Percentiles rank a stretch among this genome's conserved stretches.
These are phyloP conservation scores for Thozetella sp. DNA, from an alignment of 495 filamentous ascomycete species.

Conservation along the genomic window DNA sequence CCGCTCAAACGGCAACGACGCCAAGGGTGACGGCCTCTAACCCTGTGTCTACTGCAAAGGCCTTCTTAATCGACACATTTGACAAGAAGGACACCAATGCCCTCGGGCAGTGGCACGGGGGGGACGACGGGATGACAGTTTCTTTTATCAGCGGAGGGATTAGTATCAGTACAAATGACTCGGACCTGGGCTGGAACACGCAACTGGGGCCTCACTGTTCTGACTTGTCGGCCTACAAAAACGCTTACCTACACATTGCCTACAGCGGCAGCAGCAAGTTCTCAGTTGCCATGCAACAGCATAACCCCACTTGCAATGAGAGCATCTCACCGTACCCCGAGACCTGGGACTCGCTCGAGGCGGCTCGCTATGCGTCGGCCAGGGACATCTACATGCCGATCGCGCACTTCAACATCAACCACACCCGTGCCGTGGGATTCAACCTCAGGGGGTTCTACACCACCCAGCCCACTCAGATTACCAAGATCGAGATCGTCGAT, in stretches of 20 bases:
- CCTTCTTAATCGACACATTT: conserved; percentile 72
- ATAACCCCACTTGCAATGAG: conserved; percentile 66
- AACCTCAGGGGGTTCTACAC: conserved; percentile 72
- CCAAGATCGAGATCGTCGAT: conserved; percentile 66
- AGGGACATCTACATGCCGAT: conserved; percentile 74
- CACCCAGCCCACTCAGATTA: conserved; percentile 49
- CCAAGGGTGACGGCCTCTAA: conserved; percentile 42
- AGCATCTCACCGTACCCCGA: conserved; percentile 66
- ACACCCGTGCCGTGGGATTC: conserved; percentile 60
- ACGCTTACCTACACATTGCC: conserved; percentile 68
- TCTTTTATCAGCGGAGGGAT: conserved; percentile 51
- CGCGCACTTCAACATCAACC: conserved; percentile 71
- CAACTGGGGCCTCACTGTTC: conserved; percentile 62
- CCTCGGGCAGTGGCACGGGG: conserved; percentile 72
- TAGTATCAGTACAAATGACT: conserved; percentile 64
- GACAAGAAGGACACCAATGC: conserved; percentile 55
- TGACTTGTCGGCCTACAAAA: conserved; percentile 59
- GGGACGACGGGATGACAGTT: conserved; percentile 56
- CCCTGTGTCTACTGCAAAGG: conserved; percentile 47
- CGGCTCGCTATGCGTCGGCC: conserved; percentile 60
- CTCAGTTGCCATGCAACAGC: conserved; percentile 70
- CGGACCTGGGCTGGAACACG: conserved; percentile 71
- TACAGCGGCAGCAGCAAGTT: conserved; percentile 70
- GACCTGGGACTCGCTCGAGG: conserved; percentile 75
- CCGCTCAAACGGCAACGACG: conserved; percentile 17